Base-by-base conservation (phyloP, 2,329 filamentous ascomycete genomes). In the Fusarium poae region DNA sequence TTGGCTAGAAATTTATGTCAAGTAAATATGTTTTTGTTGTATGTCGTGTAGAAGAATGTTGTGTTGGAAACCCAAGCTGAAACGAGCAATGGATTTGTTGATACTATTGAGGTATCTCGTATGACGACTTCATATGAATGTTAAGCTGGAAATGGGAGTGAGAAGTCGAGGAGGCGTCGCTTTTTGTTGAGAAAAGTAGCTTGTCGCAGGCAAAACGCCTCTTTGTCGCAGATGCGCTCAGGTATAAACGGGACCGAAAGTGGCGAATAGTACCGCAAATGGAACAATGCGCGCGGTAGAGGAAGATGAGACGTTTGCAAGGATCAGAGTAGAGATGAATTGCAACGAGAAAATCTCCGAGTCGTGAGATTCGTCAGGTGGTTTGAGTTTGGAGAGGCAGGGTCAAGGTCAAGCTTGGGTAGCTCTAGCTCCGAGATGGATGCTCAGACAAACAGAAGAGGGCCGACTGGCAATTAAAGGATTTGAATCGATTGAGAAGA, bases 221-320 rank as follows among this genome's bases (percentile, higher is more conserved):
- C 71, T 68, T 74, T 73, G 71, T 73, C 71, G 71, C 71, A 73
- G 71, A 71, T 72, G 50, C 57, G 55, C 63, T 73, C 71, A 72
- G 71, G 40, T 55, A 56, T 59, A 63, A 61, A 54, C 40, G 61
- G 40, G 64, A 54, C 52, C 57, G 56, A 59, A 55, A 60, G 45
- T 65, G 62, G 62, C 62, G 49, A 60, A 68, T 49, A 29, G 48
- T 42, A 57, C 57, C 55, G 63, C 55, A 68, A 68, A 51, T 25
- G 46, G 59, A 51, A 44, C 48, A 44, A 42, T 48, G 50, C 53
- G 34, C 40, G 37, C 42, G 42, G 44, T 25, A 34, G 39, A 56
- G 54, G 56, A 45, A 39, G 59, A n/a, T 13, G 21, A 29, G 34
- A 39, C 39, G 25, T 32, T 59, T 62, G 56, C 53, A 51, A 39